Conservation (phyloP, 2,329 filamentous ascomycete genomes). For the Hymenoscyphus linearis region DNA sequence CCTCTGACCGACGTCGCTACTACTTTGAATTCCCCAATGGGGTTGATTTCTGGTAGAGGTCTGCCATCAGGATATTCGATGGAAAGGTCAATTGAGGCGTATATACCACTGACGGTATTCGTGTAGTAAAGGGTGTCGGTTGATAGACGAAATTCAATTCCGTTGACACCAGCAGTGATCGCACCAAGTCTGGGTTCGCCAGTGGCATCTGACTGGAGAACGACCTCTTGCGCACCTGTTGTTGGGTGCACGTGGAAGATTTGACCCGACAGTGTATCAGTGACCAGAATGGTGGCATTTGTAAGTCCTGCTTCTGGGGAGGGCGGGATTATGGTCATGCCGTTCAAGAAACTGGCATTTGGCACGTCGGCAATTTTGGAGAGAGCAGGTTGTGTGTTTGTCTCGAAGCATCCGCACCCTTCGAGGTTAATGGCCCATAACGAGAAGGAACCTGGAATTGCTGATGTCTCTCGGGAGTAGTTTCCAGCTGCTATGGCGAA, state of each 20-base stretch:
- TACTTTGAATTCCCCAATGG: background rate
- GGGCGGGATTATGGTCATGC: constrained; percentile 21
- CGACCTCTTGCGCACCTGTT: background rate
- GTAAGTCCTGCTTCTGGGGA: constrained; percentile 15
- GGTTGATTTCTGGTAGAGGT: background rate
- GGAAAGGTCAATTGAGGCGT: background rate
- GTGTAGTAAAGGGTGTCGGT: background rate
- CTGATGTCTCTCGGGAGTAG: constrained; percentile 1
- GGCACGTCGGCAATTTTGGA: constrained; percentile 13
- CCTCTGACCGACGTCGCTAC: background rate
- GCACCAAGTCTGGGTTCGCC: background rate
- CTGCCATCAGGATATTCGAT: background rate
- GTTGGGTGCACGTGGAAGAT: background rate
- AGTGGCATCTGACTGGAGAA: background rate
- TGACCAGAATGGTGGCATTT: constrained; percentile 22
- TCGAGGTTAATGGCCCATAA: background rate
- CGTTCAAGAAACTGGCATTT: constrained; percentile 7
- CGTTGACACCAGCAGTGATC: background rate
- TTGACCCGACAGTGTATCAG: background rate
- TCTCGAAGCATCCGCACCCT: background rate
- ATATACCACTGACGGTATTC: background rate
- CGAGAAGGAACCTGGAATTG: background rate
- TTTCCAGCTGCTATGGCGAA: constrained; percentile 12
- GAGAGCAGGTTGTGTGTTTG: constrained; percentile 15
- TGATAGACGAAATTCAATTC: background rate